phyloP scores from a whole-genome alignment of 495 filamentous ascomycete genomes.

The Lepidopterella palustris region DNA sequence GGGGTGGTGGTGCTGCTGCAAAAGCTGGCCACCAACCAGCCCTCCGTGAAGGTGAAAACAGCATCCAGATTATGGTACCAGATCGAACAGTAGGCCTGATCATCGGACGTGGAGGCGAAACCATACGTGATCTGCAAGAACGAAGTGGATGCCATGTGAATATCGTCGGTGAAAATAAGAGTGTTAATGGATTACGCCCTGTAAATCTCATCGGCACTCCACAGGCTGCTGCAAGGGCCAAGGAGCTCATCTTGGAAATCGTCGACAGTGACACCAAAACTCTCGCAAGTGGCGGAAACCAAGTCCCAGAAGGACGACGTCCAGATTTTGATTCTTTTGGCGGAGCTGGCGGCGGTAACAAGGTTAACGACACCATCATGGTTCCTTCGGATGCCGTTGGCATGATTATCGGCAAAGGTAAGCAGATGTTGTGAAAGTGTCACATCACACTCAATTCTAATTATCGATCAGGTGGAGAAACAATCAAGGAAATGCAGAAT shows the following conservation, averaged over 20 bases:
- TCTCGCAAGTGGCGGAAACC: conserved; percentile 29
- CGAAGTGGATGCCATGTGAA: conserved; percentile 81
- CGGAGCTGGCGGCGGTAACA: conserved; percentile 45
- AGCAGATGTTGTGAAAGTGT: neutral
- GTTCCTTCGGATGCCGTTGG: conserved; percentile 81
- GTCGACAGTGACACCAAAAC: conserved; percentile 76
- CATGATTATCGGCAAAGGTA: conserved; percentile 83
- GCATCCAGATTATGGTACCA: conserved; percentile 80
- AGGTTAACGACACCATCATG: conserved; percentile 68
- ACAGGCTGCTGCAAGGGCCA: conserved; percentile 59
- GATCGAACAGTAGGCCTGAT: conserved; percentile 80
- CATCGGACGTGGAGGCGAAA: conserved; percentile 78
- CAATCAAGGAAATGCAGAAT: conserved; percentile 80
- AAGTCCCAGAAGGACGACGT: conserved; percentile 21
- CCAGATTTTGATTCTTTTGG: conserved; percentile 28
- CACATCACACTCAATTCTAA: conserved; percentile 5
- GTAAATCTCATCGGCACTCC: conserved; percentile 75
- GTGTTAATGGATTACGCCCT: conserved; percentile 72
- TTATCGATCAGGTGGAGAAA: conserved; percentile 56
- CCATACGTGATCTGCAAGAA: conserved; percentile 83
- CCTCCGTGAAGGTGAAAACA: conserved; percentile 64
- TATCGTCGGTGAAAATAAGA: conserved; percentile 80
- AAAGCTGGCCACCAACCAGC: conserved; percentile 45
- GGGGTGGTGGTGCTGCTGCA: conserved; percentile 26
- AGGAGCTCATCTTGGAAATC: conserved; percentile 77